Percentiles rank a stretch among this genome's conserved stretches.
Evolutionary conservation across 148 eudicot species (phyloP).

Genomic region (Talinum fruticosum): DNA sequence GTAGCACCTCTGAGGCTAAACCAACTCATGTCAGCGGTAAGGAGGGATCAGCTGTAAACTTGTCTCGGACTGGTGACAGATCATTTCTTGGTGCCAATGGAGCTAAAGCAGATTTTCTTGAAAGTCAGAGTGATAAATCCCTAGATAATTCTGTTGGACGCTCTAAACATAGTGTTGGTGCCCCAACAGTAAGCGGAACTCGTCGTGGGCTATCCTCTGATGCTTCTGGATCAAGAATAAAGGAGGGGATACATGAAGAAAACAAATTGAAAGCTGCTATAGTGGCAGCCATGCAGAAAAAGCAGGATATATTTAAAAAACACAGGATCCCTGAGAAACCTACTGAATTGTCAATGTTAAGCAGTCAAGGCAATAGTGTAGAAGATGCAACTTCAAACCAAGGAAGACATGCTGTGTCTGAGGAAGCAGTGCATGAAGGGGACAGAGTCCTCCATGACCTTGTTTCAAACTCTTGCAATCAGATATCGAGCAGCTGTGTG

Average conservation of each 20-base stretch:
- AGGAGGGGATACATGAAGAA: constrained; percentile 46
- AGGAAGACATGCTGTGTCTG: constrained; percentile 26
- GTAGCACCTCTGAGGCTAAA: constrained; percentile 42
- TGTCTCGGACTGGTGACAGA: constrained; percentile 38
- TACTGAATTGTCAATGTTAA: constrained; percentile 42
- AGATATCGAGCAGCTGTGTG: constrained; percentile 27
- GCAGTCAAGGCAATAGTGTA: constrained; percentile 17
- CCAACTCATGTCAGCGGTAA: constrained; percentile 26
- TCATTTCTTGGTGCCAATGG: constrained; percentile 34
- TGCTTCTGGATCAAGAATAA: constrained; percentile 42
- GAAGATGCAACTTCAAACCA: constrained; percentile 29
- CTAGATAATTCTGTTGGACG: constrained; percentile 34
- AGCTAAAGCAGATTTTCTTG: constrained; percentile 31
- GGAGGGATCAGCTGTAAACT: constrained; percentile 30
- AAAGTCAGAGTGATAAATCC: constrained; percentile 43
- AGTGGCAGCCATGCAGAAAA: constrained; percentile 84
- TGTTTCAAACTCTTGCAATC: constrained; percentile 34
- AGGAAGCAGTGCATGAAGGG: constrained; percentile 38
- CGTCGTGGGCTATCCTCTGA: constrained; percentile 34
- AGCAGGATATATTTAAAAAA: constrained; percentile 57
- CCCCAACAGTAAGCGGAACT: constrained; percentile 30
- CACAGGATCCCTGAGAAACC: constrained; percentile 48
- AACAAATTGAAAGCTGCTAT: constrained; percentile 79
- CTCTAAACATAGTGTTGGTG: constrained; percentile 36
- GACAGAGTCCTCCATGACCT: constrained; percentile 19